Percentiles rank a stretch among this genome's conserved stretches.
Evolutionary conservation across 257 asterid species (phyloP).

Genomic region (Coffea canephora): DNA sequence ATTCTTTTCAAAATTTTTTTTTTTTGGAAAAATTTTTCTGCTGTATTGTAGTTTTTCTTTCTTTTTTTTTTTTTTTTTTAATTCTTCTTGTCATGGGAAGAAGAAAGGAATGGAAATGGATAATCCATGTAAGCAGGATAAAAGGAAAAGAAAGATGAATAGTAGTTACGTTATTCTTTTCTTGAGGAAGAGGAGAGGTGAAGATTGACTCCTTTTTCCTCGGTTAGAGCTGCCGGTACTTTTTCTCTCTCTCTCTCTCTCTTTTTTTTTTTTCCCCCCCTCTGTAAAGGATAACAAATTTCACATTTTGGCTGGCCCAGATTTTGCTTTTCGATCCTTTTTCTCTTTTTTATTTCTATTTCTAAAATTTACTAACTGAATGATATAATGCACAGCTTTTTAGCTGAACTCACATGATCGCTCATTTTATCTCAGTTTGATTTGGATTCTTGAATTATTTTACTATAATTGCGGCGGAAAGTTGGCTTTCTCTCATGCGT

Average conservation of each 20-base stretch:
- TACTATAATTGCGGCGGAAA: not conserved
- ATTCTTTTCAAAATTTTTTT: slow-evolving; percentile 21
- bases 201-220: slow-evolving; percentile 25
- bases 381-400: not conserved
- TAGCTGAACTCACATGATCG: not conserved
- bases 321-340: not conserved
- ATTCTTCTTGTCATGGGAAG: slow-evolving; percentile 2
- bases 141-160: slow-evolving; percentile 14
- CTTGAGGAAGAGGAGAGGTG: slow-evolving; percentile 32
- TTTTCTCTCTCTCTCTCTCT: not conserved
- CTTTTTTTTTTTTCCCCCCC: not conserved
- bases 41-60: slow-evolving; percentile 22
- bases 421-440: not conserved
- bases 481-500: not conserved
- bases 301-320: slow-evolving; percentile 9
- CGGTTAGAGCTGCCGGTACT: slow-evolving; percentile 6
- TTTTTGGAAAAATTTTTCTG: not conserved
- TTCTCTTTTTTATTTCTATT: not conserved
- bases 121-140: slow-evolving; percentile 8
- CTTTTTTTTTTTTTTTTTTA: not conserved
- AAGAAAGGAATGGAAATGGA: not conserved
- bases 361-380: not conserved
- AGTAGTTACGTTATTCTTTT: slow-evolving; percentile 27
- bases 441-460: not conserved
- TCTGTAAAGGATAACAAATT: slow-evolving; percentile 34